phyloP scores from a whole-genome alignment of 2,329 filamentous ascomycete species.

The Penicillium sp. region DNA sequence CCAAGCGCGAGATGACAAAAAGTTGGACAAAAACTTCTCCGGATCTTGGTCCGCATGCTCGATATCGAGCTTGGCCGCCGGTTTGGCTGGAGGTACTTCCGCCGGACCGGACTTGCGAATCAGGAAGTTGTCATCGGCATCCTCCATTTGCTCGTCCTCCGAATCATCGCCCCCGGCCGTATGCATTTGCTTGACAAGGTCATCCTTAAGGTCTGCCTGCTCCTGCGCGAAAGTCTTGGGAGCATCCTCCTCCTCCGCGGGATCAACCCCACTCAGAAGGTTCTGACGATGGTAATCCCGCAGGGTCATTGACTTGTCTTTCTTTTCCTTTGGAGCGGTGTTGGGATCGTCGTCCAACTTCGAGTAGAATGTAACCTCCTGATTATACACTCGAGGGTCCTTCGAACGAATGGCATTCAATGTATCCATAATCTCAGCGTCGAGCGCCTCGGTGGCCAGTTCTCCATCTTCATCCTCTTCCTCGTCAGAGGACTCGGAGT shows the following conservation, averaged over 20 bases:
- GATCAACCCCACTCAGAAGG: slow-evolving; percentile 65
- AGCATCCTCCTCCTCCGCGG: slow-evolving; percentile 47
- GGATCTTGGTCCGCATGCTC: slow-evolving; percentile 78
- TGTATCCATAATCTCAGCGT: slow-evolving; percentile 80
- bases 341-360: slow-evolving; percentile 53
- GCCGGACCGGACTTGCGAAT: slow-evolving; percentile 59
- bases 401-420: slow-evolving; percentile 82
- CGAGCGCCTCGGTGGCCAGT: slow-evolving; percentile 75
- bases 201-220: slow-evolving; percentile 73
- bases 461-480: slow-evolving; percentile 89
- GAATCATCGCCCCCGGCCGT: slow-evolving; percentile 29
- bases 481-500: slow-evolving; percentile 62
- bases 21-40: slow-evolving; percentile 89
- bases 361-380: slow-evolving; percentile 69
- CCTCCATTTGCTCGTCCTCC: slow-evolving; percentile 45
- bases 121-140: slow-evolving; percentile 64
- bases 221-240: slow-evolving; percentile 78
- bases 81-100: slow-evolving; percentile 30
- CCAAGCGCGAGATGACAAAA: slow-evolving; percentile 89
- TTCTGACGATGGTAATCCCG: slow-evolving; percentile 90
- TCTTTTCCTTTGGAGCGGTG: slow-evolving; percentile 46
- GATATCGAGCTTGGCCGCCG: slow-evolving; percentile 58
- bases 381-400: slow-evolving; percentile 86
- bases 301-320: slow-evolving; percentile 78
- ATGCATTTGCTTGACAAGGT: slow-evolving; percentile 75